Evolutionary conservation across 1,284 basidiomycete species (phyloP), one percentile per base, ranked within the genome.

Genomic region (Lentinula novae-zelandiae): DNA sequence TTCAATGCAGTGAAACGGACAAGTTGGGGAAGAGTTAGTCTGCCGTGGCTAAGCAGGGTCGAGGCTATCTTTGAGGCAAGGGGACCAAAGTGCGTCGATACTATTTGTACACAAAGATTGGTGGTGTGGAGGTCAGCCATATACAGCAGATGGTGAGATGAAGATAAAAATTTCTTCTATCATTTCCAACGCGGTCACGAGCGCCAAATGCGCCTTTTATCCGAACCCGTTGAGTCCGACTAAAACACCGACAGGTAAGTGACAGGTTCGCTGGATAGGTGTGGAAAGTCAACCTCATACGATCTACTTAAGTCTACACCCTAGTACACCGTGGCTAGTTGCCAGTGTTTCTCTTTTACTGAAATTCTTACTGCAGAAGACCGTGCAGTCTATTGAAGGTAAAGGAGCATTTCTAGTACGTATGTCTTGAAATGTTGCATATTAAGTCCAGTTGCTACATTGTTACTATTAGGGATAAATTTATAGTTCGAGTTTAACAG

Each of bases 31-130:
- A 96, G 78, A 6, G 90, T 83, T 20, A 97, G 80, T 38, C 96
- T 86, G 13, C 96, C 96, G 44, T 92, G 85, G 54, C 86, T 87
- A 15, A 98, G 83, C n/a, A 98, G 78, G 9, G 50, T 40, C 42
- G 58, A 46, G 48, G 59, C 62, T 20, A 63, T 58, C 42, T 57
- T 63, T 46, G 62, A 54, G 12, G 62, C 49, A 8, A 60, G 59
- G 20, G 62, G 56, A 1, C 62, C 62, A 44, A 63, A 63, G 33
- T 63, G 62, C 4, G 59, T 60, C 2, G 56, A 53, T 34, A 63
- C 58, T n/a, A 63, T 63, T 58, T 63, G 42, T 13, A 36, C 39
- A 42, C 62, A 63, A 39, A 63, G 62, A 39, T 50, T 51, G 8
- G 49, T 52, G 22, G 57, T 58, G 42, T 58, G 57, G 39, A 52